phyloP scores from a whole-genome alignment of 2,329 filamentous ascomycete species.

The Helotiales sp. region DNA sequence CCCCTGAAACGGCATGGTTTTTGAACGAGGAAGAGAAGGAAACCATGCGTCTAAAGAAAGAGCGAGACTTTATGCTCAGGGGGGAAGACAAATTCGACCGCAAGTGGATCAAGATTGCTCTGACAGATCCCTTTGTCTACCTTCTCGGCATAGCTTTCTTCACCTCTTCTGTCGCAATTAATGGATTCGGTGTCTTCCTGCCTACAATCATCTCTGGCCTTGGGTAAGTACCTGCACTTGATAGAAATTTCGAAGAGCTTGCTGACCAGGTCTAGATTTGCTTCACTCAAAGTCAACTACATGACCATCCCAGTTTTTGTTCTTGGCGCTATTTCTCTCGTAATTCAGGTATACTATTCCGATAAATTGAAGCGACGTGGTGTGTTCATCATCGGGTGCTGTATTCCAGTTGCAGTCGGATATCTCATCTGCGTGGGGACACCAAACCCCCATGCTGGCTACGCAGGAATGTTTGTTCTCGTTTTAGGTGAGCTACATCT shows the following conservation, averaged over 20 bases:
- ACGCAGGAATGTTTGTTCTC: slow-evolving; percentile 37
- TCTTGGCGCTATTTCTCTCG: slow-evolving; percentile 32
- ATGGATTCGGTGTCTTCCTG: slow-evolving; percentile 37
- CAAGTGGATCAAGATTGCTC: slow-evolving; percentile 34
- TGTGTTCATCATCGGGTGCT: slow-evolving; percentile 32
- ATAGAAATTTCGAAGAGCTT: background rate
- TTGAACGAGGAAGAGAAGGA: slow-evolving; percentile 25
- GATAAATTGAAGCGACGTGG: slow-evolving; percentile 36
- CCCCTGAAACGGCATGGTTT: slow-evolving; percentile 32
- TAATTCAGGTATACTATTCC: slow-evolving; percentile 30
- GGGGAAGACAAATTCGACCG: slow-evolving; percentile 35
- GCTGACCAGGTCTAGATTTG: slow-evolving; percentile 4
- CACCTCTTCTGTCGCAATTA: slow-evolving; percentile 36
- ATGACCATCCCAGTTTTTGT: slow-evolving; percentile 40
- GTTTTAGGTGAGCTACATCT: slow-evolving; percentile 12
- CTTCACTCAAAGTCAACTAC: slow-evolving; percentile 29
- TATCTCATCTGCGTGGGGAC: slow-evolving; percentile 38
- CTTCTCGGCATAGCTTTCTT: slow-evolving; percentile 35
- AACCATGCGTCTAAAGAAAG: slow-evolving; percentile 30
- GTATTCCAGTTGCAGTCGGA: slow-evolving; percentile 34
- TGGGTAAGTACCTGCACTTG: slow-evolving; percentile 27
- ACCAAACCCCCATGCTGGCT: slow-evolving; percentile 32
- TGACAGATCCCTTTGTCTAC: slow-evolving; percentile 36
- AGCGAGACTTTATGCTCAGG: slow-evolving; percentile 32
- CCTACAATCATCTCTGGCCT: slow-evolving; percentile 30